These are phyloP conservation scores for Begonia loranthoides DNA, from an alignment of 306 rosid genomes.

Conservation along the genomic window DNA sequence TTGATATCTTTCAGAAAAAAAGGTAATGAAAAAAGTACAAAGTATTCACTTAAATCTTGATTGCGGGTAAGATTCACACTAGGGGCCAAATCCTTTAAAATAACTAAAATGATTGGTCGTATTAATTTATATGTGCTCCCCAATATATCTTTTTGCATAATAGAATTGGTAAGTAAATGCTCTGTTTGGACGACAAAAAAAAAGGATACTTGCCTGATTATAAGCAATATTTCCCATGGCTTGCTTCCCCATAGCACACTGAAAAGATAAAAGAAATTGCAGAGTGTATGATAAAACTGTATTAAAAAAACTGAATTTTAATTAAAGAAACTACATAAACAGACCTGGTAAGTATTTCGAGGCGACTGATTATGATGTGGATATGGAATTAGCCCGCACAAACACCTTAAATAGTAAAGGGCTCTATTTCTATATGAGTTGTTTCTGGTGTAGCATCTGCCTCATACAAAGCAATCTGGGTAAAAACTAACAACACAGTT, in stretches of 20 bases:
- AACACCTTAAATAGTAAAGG: conserved; percentile 85
- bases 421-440: conserved; percentile 89
- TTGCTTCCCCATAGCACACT: conserved; percentile 99
- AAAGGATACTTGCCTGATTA: conserved; percentile 53
- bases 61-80: too few relatives aligned
- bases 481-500: conserved; percentile 9
- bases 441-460: conserved; percentile 53
- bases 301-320: too few relatives aligned
- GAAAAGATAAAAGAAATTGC: conserved; percentile 12
- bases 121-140: too few relatives aligned
- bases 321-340: neutral
- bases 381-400: conserved; percentile 86
- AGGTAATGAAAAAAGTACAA: too few relatives aligned
- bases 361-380: conserved; percentile 99
- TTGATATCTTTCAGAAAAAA: too few relatives aligned
- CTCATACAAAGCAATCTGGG: conserved; percentile 84
- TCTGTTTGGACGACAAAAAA: neutral
- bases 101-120: neutral
- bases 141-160: too few relatives aligned
- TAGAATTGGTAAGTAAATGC: too few relatives aligned
- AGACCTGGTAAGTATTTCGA: conserved; percentile 95
- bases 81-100: too few relatives aligned
- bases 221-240: conserved; percentile 97
- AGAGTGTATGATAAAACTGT: neutral
- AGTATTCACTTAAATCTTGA: too few relatives aligned